Conservation (phyloP, 225 moss, liverwort and hornwort species). For the Anthoceros angustus region DNA sequence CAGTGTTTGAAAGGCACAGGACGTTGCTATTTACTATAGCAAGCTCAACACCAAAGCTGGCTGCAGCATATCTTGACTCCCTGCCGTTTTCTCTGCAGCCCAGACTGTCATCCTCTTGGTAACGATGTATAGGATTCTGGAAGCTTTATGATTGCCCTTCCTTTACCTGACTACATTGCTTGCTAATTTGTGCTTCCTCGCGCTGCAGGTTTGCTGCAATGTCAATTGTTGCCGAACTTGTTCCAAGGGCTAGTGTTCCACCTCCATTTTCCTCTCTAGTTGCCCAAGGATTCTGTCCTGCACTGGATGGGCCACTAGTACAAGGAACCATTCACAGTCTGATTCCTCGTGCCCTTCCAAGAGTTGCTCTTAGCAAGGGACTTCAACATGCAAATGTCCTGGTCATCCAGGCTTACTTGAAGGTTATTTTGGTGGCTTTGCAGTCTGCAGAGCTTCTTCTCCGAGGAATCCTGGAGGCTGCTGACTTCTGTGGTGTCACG, state of each 20-base stretch:
- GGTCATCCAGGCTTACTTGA: constrained; percentile 74
- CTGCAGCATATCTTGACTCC: constrained; percentile 72
- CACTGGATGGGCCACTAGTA: constrained; percentile 38
- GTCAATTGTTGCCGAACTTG: constrained; percentile 55
- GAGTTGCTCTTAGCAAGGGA: constrained; percentile 70
- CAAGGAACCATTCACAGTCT: constrained; percentile 46
- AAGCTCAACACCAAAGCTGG: constrained; percentile 57
- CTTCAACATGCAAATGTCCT: constrained; percentile 66
- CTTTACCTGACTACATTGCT: background rate
- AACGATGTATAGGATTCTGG: constrained; percentile 20
- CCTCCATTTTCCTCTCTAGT: constrained; percentile 52
- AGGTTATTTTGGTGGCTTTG: constrained; percentile 63
- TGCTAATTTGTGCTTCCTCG: background rate
- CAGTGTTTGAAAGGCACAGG: constrained; percentile 57
- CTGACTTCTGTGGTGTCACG: constrained; percentile 12
- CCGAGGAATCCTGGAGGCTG: constrained; percentile 35
- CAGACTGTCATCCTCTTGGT: constrained; percentile 85
- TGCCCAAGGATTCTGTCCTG: constrained; percentile 29
- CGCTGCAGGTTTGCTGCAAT: constrained; percentile 75
- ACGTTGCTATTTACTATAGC: constrained; percentile 58
- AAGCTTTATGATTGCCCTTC: background rate
- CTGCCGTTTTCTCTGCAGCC: constrained; percentile 86
- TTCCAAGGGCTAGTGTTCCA: constrained; percentile 51
- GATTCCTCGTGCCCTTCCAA: constrained; percentile 57
- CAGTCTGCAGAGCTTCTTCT: constrained; percentile 41